phyloP scores from a whole-genome alignment of 2,329 filamentous ascomycete genomes.

The Zalaria sp. region DNA sequence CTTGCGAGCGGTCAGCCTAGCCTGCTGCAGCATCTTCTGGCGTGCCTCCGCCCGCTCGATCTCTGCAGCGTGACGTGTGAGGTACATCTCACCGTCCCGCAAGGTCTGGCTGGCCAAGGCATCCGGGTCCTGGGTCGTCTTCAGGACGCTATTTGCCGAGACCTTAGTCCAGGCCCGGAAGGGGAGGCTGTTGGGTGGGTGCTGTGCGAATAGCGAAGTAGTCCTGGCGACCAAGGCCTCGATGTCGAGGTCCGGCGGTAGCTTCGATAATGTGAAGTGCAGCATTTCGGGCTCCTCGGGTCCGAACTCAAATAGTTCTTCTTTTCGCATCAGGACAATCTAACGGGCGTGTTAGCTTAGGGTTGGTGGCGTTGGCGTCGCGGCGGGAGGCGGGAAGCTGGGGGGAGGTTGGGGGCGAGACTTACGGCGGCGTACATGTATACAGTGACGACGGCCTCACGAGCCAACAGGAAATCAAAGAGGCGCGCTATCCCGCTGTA shows the following conservation, averaged over 20 bases:
- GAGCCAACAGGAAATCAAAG: constrained; percentile 82
- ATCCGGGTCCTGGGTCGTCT: constrained; percentile 52
- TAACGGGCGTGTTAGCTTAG: constrained; percentile 18
- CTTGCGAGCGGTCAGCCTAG: constrained; percentile 36
- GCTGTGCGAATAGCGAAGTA: constrained; percentile 43
- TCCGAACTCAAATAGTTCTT: constrained; percentile 75
- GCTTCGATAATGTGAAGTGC: constrained; percentile 72
- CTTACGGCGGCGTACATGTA: constrained; percentile 67
- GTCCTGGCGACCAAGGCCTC: constrained; percentile 61
- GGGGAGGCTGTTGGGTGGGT: constrained; percentile 60
- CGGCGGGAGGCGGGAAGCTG: not conserved
- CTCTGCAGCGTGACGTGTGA: constrained; percentile 58
- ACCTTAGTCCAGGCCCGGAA: constrained; percentile 54
- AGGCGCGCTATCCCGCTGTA: constrained; percentile 80
- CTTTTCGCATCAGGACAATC: constrained; percentile 66
- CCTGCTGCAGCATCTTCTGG: constrained; percentile 30
- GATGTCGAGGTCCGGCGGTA: constrained; percentile 68
- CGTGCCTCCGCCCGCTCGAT: constrained; percentile 51
- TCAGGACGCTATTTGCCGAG: constrained; percentile 65
- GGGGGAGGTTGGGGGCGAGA: not conserved
- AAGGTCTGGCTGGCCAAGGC: constrained; percentile 42
- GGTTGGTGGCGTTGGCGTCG: not conserved
- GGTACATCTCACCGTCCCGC: constrained; percentile 51
- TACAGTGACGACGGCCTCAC: constrained; percentile 73
- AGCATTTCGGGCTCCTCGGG: constrained; percentile 82